Conservation (phyloP, 352 stramenopile genomes). For the Phytophthora fragariaefolia region DNA sequence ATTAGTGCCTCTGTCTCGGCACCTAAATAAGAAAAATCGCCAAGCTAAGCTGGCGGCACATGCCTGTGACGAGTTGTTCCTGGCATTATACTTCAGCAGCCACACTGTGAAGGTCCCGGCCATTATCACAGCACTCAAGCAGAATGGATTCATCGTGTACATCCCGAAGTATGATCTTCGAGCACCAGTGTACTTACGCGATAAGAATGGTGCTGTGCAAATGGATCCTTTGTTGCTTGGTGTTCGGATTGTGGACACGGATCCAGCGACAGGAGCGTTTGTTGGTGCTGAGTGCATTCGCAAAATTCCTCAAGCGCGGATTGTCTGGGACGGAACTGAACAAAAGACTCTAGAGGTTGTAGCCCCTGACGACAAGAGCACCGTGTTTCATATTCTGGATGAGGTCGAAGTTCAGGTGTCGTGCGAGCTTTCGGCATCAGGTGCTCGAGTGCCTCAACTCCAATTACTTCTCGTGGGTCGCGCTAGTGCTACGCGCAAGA, state of each 20-base stretch:
- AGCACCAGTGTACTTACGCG: constrained; percentile 91
- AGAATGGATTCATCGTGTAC: constrained; percentile 95
- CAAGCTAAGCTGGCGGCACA: constrained; percentile 90
- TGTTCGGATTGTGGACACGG: constrained; percentile 70
- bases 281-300: constrained; percentile 64
- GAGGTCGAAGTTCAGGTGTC: constrained; percentile 84
- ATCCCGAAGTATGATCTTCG: constrained; percentile 93
- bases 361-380: constrained; percentile 20
- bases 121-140: constrained; percentile 90
- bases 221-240: constrained; percentile 77
- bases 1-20: constrained; percentile 80
- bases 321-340: constrained; percentile 36
- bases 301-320: constrained; percentile 60
- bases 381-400: constrained; percentile 68
- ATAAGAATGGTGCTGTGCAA: constrained; percentile 88
- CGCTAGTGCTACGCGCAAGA: constrained; percentile 44
- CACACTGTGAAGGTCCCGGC: constrained; percentile 84
- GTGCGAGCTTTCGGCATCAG: constrained; percentile 72
- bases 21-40: constrained; percentile 92
- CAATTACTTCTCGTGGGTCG: constrained; percentile 73
- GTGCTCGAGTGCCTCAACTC: constrained; percentile 77
- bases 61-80: constrained; percentile 92
- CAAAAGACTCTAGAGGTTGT: constrained; percentile 45
- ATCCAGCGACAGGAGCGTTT: constrained; percentile 67
- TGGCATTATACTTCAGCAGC: constrained; percentile 93